Conservation (phyloP, 2,329 filamentous ascomycete genomes). For the Bertia moriformis region DNA sequence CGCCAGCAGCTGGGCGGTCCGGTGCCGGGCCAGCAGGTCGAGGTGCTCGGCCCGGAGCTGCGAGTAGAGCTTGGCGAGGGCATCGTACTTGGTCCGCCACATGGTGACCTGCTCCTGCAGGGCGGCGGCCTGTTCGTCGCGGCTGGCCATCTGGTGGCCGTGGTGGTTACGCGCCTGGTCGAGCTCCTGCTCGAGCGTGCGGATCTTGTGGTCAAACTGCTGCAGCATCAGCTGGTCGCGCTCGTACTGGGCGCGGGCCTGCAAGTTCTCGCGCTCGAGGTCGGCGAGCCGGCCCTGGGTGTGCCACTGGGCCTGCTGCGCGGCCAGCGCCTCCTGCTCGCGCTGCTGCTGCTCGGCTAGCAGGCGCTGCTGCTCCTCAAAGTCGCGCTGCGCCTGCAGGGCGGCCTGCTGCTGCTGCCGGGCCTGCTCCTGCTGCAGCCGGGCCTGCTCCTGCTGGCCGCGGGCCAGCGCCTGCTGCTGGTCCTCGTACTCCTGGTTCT, state of each 20-base stretch:
- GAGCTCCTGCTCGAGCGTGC: constrained; percentile 79
- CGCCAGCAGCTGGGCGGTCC: constrained; percentile 87
- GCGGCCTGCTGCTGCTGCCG: constrained; percentile 60
- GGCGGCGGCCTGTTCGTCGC: constrained; percentile 84
- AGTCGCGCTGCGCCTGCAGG: constrained; percentile 71
- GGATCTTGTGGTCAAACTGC: constrained; percentile 89
- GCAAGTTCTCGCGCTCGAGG: constrained; percentile 85
- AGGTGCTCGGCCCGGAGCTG: constrained; percentile 90
- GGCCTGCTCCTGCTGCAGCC: neutral
- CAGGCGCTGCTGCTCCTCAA: constrained; percentile 82
- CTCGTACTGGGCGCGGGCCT: constrained; percentile 87
- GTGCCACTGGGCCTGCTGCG: constrained; percentile 82
- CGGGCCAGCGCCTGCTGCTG: constrained; percentile 50
- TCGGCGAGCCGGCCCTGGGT: constrained; percentile 92
- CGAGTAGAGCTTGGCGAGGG: constrained; percentile 89
- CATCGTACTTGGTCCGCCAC: constrained; percentile 94
- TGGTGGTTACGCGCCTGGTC: constrained; percentile 65
- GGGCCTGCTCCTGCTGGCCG: constrained; percentile 37
- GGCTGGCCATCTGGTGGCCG: too few species aligned
- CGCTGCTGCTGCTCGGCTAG: constrained; percentile 79
- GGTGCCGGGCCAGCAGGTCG: constrained; percentile 89
- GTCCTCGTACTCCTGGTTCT: constrained; percentile 78
- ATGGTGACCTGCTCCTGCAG: constrained; percentile 95
- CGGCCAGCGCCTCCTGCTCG: constrained; percentile 77
- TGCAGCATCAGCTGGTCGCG: constrained; percentile 94